Base-by-base conservation (phyloP, 2,329 filamentous ascomycete species). In the Exophiala bonariae region DNA sequence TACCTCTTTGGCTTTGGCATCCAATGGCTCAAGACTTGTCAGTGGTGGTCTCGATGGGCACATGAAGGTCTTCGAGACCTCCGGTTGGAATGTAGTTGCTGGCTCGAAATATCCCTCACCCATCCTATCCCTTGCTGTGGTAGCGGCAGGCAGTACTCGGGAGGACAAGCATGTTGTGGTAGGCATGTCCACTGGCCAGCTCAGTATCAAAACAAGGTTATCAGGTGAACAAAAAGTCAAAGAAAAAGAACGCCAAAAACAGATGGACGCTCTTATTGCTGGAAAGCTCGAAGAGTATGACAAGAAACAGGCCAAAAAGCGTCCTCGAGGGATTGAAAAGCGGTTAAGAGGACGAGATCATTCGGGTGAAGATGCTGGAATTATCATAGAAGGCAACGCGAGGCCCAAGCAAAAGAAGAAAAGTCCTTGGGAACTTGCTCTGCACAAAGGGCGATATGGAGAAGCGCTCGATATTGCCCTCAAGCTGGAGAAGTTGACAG, bases 41-140 rank as follows among this genome's bases (percentile, higher is more conserved):
- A 91, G 86, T 56, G 93, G 90, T 68, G 90, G 86, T 16, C 77
- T 99, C 36, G 93, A 99, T 66, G 95, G 93, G 8, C 93, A 97
- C 69, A 85, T 97, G 72, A 99, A 99, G 72, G 83, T 99, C 31
- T 97, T 95, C 61, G 92, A 97, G 70, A 96, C 91, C 1, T 85
- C 84, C 1, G 85, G 82, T 41, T 99, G 93, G 93, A 96, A 96
- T 64, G 88, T 97, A 6, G 91, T 97, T n/a, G 86, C 89, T 31
- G 92, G 89, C 41, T 83, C 87, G 51, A 99, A 97, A 71, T 99
- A 97, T 69, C 85, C 89, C 4, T 87, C 89, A 2, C 93, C 93
- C 1, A 87, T 99, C 48, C 81, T 99, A 10, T 87, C 89, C 8
- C 79, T 97, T 49, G 81, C 80, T 50, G 86, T 96, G 34, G 82